These are phyloP conservation scores for Eragrostis nindensis DNA, from an alignment of 176 grass and related monocot genomes.

Conservation along the genomic window DNA sequence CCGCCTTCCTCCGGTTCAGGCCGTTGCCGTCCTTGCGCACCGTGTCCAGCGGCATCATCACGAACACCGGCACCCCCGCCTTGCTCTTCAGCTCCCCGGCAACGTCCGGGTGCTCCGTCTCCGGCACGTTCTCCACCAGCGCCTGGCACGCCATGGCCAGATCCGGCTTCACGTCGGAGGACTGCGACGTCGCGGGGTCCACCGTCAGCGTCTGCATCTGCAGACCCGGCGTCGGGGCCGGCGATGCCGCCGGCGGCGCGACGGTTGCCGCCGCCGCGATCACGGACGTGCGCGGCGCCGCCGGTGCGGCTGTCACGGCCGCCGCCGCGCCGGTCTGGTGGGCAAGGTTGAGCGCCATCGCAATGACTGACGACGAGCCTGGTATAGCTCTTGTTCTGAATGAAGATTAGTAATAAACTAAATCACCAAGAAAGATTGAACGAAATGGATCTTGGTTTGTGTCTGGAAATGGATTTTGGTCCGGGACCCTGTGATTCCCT, in stretches of 20 bases:
- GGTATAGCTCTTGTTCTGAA: neutral
- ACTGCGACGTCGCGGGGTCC: neutral
- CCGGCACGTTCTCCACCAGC: neutral
- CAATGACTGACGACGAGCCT: neutral
- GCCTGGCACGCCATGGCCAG: slow-evolving; percentile 43
- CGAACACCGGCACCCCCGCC: slow-evolving; percentile 65
- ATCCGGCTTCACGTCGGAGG: neutral
- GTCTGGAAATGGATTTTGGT: slow-evolving; percentile 32
- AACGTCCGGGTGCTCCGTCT: neutral
- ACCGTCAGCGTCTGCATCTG: slow-evolving; percentile 1
- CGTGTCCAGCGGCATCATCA: slow-evolving; percentile 87
- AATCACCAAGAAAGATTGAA: neutral
- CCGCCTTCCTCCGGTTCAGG: slow-evolving; percentile 64
- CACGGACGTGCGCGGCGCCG: slow-evolving; percentile 4
- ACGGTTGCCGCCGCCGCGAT: slow-evolving; percentile 5
- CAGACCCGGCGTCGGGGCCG: slow-evolving; percentile 26
- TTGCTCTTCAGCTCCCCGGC: neutral
- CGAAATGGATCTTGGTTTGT: slow-evolving; percentile 24
- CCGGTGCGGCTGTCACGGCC: neutral
- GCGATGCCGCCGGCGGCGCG: neutral
- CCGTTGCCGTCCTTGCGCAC: slow-evolving; percentile 46
- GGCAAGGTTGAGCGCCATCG: slow-evolving; percentile 73
- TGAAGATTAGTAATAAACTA: neutral
- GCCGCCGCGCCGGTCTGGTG: slow-evolving; percentile 56
- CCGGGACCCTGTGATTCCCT: slow-evolving; percentile 8